Conservation (phyloP, 2,329 filamentous ascomycete genomes). For the Drechslera avenae region DNA sequence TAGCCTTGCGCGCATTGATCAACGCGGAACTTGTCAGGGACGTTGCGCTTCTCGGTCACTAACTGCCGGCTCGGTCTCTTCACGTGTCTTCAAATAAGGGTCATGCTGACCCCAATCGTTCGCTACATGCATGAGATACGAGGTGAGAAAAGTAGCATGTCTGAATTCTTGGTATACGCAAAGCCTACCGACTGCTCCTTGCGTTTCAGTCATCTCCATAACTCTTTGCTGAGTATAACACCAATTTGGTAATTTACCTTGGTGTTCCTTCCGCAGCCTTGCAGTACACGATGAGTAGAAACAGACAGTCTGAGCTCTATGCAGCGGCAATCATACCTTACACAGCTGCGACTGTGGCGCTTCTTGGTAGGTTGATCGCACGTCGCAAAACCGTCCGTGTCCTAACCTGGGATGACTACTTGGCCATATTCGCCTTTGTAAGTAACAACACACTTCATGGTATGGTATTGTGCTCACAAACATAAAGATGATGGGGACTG, state of each 20-base stretch:
- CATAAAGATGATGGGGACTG: constrained; percentile 19
- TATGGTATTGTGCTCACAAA: constrained; percentile 6
- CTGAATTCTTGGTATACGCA: too few relatives aligned
- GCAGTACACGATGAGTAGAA: constrained; percentile 15
- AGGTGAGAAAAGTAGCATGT: too few relatives aligned
- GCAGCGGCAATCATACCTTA: constrained; percentile 27
- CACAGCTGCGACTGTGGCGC: constrained; percentile 23
- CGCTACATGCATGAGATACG: too few relatives aligned
- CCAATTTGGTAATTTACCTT: too few relatives aligned
- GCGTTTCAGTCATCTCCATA: background rate
- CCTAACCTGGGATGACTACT: constrained; percentile 31
- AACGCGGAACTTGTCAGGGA: too few relatives aligned
- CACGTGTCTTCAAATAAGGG: background rate
- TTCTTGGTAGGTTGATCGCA: constrained; percentile 24
- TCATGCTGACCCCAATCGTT: background rate
- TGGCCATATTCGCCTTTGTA: constrained; percentile 29
- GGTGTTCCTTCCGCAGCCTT: background rate
- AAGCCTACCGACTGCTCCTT: too few relatives aligned
- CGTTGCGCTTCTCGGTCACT: too few relatives aligned
- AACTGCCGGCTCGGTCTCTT: too few relatives aligned
- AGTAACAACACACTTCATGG: constrained; percentile 4
- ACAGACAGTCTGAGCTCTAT: constrained; percentile 27
- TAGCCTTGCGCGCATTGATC: too few relatives aligned
- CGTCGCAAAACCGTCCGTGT: constrained; percentile 16
- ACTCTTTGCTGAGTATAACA: background rate